These are phyloP conservation scores for Eucalyptus melliodora DNA, from an alignment of 345 rosid genomes.

Conservation along the genomic window DNA sequence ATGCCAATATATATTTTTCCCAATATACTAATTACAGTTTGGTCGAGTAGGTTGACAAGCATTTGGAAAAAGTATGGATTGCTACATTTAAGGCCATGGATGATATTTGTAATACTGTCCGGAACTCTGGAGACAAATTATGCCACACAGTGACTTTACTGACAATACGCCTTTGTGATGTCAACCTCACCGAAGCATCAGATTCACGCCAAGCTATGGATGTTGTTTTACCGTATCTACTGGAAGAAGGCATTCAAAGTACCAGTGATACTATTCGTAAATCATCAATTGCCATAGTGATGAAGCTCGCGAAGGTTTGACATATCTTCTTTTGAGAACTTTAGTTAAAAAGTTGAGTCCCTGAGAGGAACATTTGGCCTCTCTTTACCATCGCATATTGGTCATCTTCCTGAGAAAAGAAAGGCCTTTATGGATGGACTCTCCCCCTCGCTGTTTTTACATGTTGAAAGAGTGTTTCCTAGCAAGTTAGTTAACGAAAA, in stretches of 20 bases:
- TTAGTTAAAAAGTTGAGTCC: neutral
- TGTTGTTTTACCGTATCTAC: conserved; percentile 71
- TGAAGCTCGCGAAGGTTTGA: conserved; percentile 82
- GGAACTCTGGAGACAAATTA: conserved; percentile 78
- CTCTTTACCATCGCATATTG: neutral
- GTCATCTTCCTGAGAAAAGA: neutral
- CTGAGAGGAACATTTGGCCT: neutral
- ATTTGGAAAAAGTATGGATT: conserved; percentile 67
- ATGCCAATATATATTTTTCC: too few relatives aligned
- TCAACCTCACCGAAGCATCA: conserved; percentile 55
- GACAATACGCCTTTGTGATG: conserved; percentile 80
- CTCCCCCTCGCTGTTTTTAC: neutral
- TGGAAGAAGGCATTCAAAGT: conserved; percentile 84
- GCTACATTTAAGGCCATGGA: conserved; percentile 88
- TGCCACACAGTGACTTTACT: conserved; percentile 52
- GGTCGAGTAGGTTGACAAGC: conserved; percentile 45
- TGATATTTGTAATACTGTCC: conserved; percentile 86
- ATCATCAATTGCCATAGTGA: conserved; percentile 65
- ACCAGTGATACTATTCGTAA: conserved; percentile 56
- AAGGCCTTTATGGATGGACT: neutral
- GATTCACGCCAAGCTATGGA: conserved; percentile 60
- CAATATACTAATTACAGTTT: neutral
- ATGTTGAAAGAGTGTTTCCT: neutral
- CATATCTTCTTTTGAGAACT: neutral
- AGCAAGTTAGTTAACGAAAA: neutral